Base-by-base conservation (phyloP, 2,329 filamentous ascomycete species). In the Aureobasidium uvarum region DNA sequence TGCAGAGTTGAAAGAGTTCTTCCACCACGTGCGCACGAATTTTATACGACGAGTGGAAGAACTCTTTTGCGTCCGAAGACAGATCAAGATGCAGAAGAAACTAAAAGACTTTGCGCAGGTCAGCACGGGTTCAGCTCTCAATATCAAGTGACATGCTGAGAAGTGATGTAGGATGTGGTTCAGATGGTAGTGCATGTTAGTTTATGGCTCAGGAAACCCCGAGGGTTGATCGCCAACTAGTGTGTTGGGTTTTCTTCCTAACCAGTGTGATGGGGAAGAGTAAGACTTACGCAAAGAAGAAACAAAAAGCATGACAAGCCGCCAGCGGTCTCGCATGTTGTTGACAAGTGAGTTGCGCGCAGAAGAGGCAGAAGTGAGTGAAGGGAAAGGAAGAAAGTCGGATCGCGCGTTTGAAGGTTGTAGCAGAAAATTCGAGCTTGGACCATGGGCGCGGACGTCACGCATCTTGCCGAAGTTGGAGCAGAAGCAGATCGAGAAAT, bases 161-260 rank as follows among this genome's bases (percentile, higher is more conserved):
- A 23, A 41, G 56, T 55, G 65, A 51, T 51, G 45, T 31, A 33
- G 51, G 36, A 45, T 52, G 48, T 63, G 64, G 70, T 72, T 77
- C 75, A 77, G 75, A 77, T 77, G 75, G 75, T 77, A 73, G 75
- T 77, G 75, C 75, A 77, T 77, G 75, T 76, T 72, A 72, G 73
- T 77, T 75, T 73, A 62, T 71, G 73, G 74, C 71, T 75, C 74
- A 77, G 72, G 67, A 67, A 51, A 62, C 45, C 58, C 58, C 56
- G 56, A 51, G 45, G 58, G 67, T 62, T 63, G 67, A 60, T 76
- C 74, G 68, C 74, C 73, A 69, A 73, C 70, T 58, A 65, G 70
- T 54, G 72, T 75, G 74, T 71, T 70, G 67, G 69, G 66, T 67
- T 71, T 74, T 67, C 64, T 62, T 67, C 67, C 52, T 65, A 52